A percentile compares a stretch with the other conserved stretches of the same genome.
Conservation (phyloP, 441 rosid genomes). For the Populus hybrid region DNA sequence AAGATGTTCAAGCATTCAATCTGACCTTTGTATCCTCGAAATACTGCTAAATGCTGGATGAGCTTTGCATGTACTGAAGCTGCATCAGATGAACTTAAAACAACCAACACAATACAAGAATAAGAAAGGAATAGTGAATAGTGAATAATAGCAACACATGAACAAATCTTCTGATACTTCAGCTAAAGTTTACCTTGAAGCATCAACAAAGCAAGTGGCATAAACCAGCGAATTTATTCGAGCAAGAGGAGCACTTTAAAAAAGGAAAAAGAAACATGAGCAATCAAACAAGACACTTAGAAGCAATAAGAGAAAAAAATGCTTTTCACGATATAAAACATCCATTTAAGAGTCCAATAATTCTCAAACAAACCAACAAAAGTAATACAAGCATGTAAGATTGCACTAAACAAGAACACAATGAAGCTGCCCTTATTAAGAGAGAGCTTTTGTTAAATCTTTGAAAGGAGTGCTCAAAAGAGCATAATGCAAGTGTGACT, state of each 20-base stretch:
- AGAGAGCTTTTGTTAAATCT: background rate
- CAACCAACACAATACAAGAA: constrained; percentile 26
- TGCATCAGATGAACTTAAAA: constrained; percentile 73
- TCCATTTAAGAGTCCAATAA: background rate
- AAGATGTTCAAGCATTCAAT: constrained; percentile 23
- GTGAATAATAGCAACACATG: background rate
- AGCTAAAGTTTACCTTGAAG: constrained; percentile 60
- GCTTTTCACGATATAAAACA: background rate
- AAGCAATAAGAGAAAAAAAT: background rate
- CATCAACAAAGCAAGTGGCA: constrained; percentile 76
- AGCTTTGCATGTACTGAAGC: constrained; percentile 91
- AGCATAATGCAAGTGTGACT: background rate
- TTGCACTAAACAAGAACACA: background rate
- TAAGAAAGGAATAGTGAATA: background rate
- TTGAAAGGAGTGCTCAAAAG: background rate
- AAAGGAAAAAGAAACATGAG: constrained; percentile 14
- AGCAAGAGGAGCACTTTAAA: constrained; percentile 74
- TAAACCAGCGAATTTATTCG: constrained; percentile 74
- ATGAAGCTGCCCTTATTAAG: background rate
- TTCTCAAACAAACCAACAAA: background rate
- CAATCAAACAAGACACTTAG: constrained; percentile 1
- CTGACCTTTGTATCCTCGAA: constrained; percentile 89
- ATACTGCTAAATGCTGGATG: constrained; percentile 80
- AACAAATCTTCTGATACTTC: constrained; percentile 1
- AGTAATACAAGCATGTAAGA: background rate